A percentile compares a stretch with the other conserved stretches of the same genome.
Conservation (phyloP, 2,329 filamentous ascomycete species). For the Delphinella strobiligena region DNA sequence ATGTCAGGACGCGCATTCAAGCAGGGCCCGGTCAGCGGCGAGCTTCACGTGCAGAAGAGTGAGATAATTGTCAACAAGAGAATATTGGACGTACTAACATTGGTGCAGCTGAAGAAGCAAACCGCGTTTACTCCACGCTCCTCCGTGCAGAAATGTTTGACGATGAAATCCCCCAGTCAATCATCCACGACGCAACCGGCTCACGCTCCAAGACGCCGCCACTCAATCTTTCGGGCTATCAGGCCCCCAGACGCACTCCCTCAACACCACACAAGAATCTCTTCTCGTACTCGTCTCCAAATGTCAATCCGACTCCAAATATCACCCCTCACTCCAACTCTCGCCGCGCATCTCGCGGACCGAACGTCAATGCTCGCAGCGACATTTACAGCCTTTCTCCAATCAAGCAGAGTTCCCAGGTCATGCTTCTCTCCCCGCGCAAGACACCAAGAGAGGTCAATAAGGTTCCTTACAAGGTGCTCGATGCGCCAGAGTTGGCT, state of each 20-base stretch:
- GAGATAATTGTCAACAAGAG: slow-evolving; percentile 21
- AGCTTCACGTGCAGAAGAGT: slow-evolving; percentile 92
- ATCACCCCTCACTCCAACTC: slow-evolving; percentile 51
- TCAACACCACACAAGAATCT: slow-evolving; percentile 97
- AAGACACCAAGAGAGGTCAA: slow-evolving; percentile 82
- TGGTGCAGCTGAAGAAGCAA: slow-evolving; percentile 71
- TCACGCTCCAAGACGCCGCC: slow-evolving; percentile 61
- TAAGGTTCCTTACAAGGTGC: slow-evolving; percentile 94
- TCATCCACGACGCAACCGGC: slow-evolving; percentile 50
- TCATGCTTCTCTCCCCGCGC: slow-evolving; percentile 80
- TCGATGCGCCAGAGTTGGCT: slow-evolving; percentile 89
- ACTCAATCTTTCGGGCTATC: slow-evolving; percentile 52
- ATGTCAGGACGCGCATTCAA: slow-evolving; percentile 79
- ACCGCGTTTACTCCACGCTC: slow-evolving; percentile 79
- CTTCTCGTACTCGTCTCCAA: slow-evolving; percentile 70
- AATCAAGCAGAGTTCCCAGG: slow-evolving; percentile 83
- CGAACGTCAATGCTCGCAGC: slow-evolving; percentile 77
- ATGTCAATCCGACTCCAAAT: slow-evolving; percentile 72
- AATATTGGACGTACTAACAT: not conserved
- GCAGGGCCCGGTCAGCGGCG: slow-evolving; percentile 65
- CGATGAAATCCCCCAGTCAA: slow-evolving; percentile 70
- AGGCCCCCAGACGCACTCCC: slow-evolving; percentile 64
- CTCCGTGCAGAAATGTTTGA: slow-evolving; percentile 90
- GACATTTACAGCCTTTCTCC: slow-evolving; percentile 95
- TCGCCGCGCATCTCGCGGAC: slow-evolving; percentile 64